A percentile compares a stretch with the other conserved stretches of the same genome.
These are phyloP conservation scores for Fennellomyces sp. DNA, from an alignment of 371 early-diverging fungal species.

Conservation along the genomic window DNA sequence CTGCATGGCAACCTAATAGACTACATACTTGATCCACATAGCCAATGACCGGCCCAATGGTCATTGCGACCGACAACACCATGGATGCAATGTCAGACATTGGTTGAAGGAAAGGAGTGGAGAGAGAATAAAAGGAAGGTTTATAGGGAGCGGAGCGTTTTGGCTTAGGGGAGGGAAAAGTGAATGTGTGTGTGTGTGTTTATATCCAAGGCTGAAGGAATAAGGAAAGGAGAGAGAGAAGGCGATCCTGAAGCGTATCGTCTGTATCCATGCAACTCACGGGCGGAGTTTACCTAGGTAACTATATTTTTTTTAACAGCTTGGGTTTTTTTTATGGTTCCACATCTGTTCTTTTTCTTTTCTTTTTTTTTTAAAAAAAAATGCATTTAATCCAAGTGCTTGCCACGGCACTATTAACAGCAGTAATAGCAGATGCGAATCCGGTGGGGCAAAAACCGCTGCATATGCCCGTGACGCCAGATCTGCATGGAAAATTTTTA, in stretches of 20 bases:
- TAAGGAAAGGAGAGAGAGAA: neutral
- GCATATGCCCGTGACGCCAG: neutral
- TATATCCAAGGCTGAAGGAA: neutral
- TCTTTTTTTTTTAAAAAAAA: no score
- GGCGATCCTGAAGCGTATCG: neutral
- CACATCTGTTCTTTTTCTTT: neutral
- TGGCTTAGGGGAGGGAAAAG: conserved; percentile 1
- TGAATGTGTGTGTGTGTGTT: no score
- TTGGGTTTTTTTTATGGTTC: neutral
- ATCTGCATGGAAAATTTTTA: conserved; percentile 49
- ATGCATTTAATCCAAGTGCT: neutral
- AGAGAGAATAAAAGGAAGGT: conserved; percentile 2
- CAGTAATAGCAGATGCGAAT: neutral
- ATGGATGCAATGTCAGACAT: conserved; percentile 12
- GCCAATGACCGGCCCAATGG: conserved; percentile 25
- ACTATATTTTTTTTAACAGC: neutral
- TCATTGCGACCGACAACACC: conserved; percentile 22
- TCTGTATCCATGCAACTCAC: no score
- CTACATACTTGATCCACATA: conserved; percentile 26
- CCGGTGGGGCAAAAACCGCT: conserved; percentile 8
- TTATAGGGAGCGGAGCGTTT: neutral
- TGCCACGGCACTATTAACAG: neutral
- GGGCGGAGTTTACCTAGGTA: neutral
- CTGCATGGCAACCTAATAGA: no score
- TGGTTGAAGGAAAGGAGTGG: neutral